Percentiles rank a stretch among this genome's conserved stretches.
Conservation (phyloP, 345 rosid genomes). For the Brassica incana region DNA sequence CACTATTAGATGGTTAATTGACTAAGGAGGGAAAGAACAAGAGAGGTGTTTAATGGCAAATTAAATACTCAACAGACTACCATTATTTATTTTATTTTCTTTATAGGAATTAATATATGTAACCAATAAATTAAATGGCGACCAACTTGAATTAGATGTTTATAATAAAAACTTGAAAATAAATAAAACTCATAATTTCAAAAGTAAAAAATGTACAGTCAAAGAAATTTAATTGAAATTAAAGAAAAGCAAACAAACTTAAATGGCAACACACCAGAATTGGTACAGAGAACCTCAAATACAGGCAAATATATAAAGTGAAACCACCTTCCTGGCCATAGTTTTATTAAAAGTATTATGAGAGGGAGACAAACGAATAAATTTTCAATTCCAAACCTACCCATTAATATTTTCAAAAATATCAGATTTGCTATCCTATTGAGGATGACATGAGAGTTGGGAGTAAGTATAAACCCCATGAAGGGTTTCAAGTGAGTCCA, state of each 20-base stretch:
- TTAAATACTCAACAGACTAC: conserved; percentile 40
- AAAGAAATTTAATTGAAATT: conserved; percentile 53
- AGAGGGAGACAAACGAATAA: conserved; percentile 38
- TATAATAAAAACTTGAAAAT: conserved; percentile 20
- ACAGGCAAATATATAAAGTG: conserved; percentile 34
- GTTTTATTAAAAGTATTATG: conserved; percentile 33
- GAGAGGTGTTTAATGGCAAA: conserved; percentile 53
- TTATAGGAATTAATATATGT: conserved; percentile 57
- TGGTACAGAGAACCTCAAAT: conserved; percentile 43
- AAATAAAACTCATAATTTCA: conserved; percentile 47
- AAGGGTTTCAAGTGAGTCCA: conserved; percentile 30
- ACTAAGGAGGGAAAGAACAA: conserved; percentile 35
- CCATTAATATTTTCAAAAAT: conserved; percentile 15
- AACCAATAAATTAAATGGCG: conserved; percentile 66
- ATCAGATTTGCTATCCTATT: neutral
- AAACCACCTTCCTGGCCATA: conserved; percentile 35
- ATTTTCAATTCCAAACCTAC: conserved; percentile 31
- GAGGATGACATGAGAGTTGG: neutral
- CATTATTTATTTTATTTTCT: conserved; percentile 39
- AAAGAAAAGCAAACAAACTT: conserved; percentile 43
- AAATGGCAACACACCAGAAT: conserved; percentile 46
- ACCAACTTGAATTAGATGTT: conserved; percentile 49
- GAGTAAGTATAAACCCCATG: conserved; percentile 23
- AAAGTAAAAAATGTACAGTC: conserved; percentile 44
- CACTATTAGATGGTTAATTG: conserved; percentile 5